phyloP scores from a whole-genome alignment of 2,329 filamentous ascomycete genomes.

The Cladosporium sp. region DNA sequence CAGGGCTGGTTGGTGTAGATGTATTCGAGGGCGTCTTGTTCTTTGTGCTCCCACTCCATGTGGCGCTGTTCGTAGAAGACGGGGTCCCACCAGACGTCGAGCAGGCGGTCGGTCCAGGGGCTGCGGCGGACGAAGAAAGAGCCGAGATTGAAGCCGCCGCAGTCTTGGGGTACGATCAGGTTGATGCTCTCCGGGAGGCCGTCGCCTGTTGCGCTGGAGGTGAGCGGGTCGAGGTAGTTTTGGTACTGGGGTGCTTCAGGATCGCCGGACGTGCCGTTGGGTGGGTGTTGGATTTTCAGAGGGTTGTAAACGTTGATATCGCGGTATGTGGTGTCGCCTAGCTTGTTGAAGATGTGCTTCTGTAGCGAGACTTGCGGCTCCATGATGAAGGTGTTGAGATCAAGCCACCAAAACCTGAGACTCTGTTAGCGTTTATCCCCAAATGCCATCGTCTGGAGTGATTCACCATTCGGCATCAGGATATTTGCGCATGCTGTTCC shows the following conservation, averaged over 20 bases:
- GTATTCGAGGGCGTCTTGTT: slow-evolving; percentile 92
- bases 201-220: slow-evolving; percentile 71
- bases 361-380: slow-evolving; percentile 88
- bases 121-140: slow-evolving; percentile 89
- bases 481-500: slow-evolving; percentile 85
- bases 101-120: slow-evolving; percentile 81
- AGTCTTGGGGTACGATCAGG: slow-evolving; percentile 87
- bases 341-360: slow-evolving; percentile 78
- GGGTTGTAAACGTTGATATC: slow-evolving; percentile 97
- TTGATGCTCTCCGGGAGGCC: slow-evolving; percentile 75
- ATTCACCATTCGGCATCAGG: slow-evolving; percentile 91
- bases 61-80: slow-evolving; percentile 97
- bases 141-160: slow-evolving; percentile 90
- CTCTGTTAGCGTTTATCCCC: slow-evolving; percentile 12
- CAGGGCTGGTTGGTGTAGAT: slow-evolving; percentile 89
- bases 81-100: slow-evolving; percentile 98
- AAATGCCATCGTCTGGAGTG: not conserved
- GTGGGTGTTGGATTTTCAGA: slow-evolving; percentile 84
- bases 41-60: slow-evolving; percentile 99
- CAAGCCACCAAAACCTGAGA: slow-evolving; percentile 95
- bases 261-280: slow-evolving; percentile 41
- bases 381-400: slow-evolving; percentile 97
- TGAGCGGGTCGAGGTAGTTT: slow-evolving; percentile 69
- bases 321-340: slow-evolving; percentile 73
- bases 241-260: slow-evolving; percentile 39